phyloP scores from a whole-genome alignment of 768 basidiomycete genomes.

The Rubroboletus pulcherrimus region DNA sequence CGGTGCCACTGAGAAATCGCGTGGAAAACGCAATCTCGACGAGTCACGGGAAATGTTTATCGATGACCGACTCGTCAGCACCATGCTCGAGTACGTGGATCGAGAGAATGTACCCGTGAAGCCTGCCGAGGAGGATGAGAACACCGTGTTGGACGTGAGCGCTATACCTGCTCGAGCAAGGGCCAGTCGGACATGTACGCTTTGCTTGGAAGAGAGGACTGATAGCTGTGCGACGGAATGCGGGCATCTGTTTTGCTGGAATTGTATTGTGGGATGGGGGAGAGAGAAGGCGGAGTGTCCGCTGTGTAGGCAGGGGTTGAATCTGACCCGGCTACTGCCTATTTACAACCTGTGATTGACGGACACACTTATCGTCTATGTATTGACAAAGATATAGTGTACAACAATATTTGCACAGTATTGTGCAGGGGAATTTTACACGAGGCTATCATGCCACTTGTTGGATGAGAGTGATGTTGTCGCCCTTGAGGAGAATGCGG shows the following conservation, averaged over 20 bases:
- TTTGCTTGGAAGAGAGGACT: slow-evolving; percentile 83
- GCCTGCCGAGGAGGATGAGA: slow-evolving; percentile 66
- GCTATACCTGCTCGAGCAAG: slow-evolving; percentile 50
- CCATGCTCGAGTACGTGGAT: slow-evolving; percentile 47
- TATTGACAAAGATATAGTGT: slow-evolving; percentile 16
- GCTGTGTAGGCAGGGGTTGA: slow-evolving; percentile 74
- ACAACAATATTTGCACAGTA: slow-evolving; percentile 12
- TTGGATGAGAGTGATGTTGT: slow-evolving; percentile 98
- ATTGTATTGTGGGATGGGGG: slow-evolving; percentile 85
- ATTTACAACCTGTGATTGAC: slow-evolving; percentile 72
- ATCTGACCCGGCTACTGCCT: slow-evolving; percentile 65
- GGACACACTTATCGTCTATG: background rate
- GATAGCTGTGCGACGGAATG: slow-evolving; percentile 83
- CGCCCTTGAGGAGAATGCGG: slow-evolving; percentile 93
- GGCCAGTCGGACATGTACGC: slow-evolving; percentile 67
- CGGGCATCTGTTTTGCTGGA: slow-evolving; percentile 89
- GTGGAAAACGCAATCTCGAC: slow-evolving; percentile 32
- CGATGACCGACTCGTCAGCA: slow-evolving; percentile 59
- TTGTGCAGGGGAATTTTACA: slow-evolving; percentile 13
- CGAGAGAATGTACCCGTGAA: slow-evolving; percentile 51
- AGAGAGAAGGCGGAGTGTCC: slow-evolving; percentile 90
- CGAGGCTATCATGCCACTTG: slow-evolving; percentile 40
- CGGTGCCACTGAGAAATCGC: slow-evolving; percentile 27
- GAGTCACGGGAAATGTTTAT: slow-evolving; percentile 42
- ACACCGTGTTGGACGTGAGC: slow-evolving; percentile 60